Evolutionary conservation across 495 filamentous ascomycete genomes (phyloP), one percentile per base, ranked within the genome.

Genomic region (Penicillium ucsense): DNA sequence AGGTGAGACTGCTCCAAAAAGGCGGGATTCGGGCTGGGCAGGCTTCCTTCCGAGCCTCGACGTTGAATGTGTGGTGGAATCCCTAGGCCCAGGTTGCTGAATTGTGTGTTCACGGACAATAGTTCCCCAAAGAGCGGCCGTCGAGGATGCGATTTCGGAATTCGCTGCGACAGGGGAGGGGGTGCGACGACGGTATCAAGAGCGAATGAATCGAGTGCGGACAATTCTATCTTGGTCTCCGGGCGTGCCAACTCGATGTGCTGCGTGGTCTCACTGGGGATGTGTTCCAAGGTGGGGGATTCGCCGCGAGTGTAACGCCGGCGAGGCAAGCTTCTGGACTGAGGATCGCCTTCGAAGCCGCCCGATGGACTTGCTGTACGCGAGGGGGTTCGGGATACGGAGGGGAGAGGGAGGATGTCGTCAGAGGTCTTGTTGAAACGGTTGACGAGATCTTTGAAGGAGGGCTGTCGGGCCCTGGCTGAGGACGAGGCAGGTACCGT

Each of bases 361-460:
- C 62, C 64, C 3, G 57, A 47, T 9, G 66, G 68, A 34, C 64
- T 70, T 6, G 54, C 52, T 31, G 68, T 47, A 42, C 57, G 54
- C 6, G 73, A 75, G 32, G 55, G 52, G 2, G 66, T 59, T 35
- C 51, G 52, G 20, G 65, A 61, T 31, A 57, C 53, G 9, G 61
- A 56, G 4, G 73, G 74, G 5, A 74, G 40, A 8, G 78, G 78
- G 8, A 77, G 66, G 35, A 78, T 62, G 45, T 77, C 68, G 55
- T 81, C 77, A 30, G 66, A 58, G 40, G 64, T 74, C 40, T 77
- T 74, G 55, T 84, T 79, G 62, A 84, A 83, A 31, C 70, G 75
- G 59, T 78, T 76, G 38, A 82, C 68, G 20, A 84, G 71, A 38
- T 83, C 75, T 63, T 77, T 79, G 58, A 83, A 79, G 8, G 76